Evolutionary conservation across 2,329 filamentous ascomycete genomes (phyloP).

Genomic region (Calycina herbarum): DNA sequence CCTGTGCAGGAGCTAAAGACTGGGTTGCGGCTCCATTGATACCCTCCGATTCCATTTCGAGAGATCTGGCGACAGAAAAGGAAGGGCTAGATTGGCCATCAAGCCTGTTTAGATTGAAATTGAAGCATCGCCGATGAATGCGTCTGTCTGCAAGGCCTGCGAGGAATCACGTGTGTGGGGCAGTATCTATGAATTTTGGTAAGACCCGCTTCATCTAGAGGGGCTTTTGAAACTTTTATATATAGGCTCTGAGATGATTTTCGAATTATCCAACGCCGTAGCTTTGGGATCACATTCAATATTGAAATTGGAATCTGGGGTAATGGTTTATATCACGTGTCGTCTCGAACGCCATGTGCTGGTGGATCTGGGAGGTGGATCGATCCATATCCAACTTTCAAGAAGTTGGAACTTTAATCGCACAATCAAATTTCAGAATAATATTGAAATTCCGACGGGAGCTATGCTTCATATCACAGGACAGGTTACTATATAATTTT

Average conservation of each 20-base stretch:
- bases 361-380: neutral
- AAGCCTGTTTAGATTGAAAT: neutral
- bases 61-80: neutral
- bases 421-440: neutral
- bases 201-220: neutral
- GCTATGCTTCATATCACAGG: neutral
- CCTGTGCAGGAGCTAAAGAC: neutral
- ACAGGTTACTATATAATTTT: neutral
- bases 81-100: neutral
- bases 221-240: too few relatives aligned
- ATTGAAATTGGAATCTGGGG: neutral
- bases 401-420: neutral
- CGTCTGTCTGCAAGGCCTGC: neutral
- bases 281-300: neutral
- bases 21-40: conserved; percentile 1
- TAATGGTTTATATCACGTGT: neutral
- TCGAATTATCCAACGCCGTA: too few relatives aligned
- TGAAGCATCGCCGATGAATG: neutral
- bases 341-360: neutral
- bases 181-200: neutral
- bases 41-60: neutral
- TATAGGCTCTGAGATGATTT: too few relatives aligned
- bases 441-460: neutral
- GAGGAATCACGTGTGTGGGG: neutral
- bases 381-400: neutral